Base-by-base conservation (phyloP, 495 filamentous ascomycete species). In the Aspergillus baeticus region DNA sequence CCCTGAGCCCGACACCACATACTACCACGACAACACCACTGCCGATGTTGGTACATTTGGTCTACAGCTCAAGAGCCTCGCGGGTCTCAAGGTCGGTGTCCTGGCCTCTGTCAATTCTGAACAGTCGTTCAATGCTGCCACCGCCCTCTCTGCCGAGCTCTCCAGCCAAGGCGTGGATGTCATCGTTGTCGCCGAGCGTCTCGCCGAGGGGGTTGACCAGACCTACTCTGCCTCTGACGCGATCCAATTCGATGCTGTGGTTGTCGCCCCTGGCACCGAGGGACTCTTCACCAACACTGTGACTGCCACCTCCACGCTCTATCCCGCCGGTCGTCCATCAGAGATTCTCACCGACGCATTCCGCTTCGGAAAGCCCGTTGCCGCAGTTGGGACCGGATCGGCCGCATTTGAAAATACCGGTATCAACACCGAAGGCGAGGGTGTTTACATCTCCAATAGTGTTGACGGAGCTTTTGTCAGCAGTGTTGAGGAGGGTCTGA, bases 161-260 rank as follows among this genome's bases (percentile, higher is more conserved):
- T 61, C 60, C 1, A 58, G 58, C 5, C 68, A 71, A 14, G 80
- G 79, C 6, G 75, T 90, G 0, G 73, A 81, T 45, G 76, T 83
- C 6, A 72, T 82, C 5, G 72, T 91, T 42, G 83, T 93, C 1
- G 86, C 76, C 0, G 88, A 91, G 73, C 65, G 58, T 5, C 71
- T 91, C 0, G 67, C 61, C 2, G 55, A 70, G 8, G 83, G 80
- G 10, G 78, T 89, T 33, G 78, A 87, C 59, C 81, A 84, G 69
- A 90, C 88, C 0, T 93, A 92, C 67, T 82, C 82, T 20, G 79
- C 77, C 4, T 79, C 87, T 2, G 87, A 91, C 59, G 88, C 87
- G 0, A 84, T 83, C 0, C 77, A 78, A 21, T 92, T 90, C 57
- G 89, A 92, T 63, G 88, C 82, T 23, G 69, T 93, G 5, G 69